Evolutionary conservation across 1,139 yeast species (phyloP), one percentile per base, ranked within the genome.

Genomic region (Candida tunisiensis): DNA sequence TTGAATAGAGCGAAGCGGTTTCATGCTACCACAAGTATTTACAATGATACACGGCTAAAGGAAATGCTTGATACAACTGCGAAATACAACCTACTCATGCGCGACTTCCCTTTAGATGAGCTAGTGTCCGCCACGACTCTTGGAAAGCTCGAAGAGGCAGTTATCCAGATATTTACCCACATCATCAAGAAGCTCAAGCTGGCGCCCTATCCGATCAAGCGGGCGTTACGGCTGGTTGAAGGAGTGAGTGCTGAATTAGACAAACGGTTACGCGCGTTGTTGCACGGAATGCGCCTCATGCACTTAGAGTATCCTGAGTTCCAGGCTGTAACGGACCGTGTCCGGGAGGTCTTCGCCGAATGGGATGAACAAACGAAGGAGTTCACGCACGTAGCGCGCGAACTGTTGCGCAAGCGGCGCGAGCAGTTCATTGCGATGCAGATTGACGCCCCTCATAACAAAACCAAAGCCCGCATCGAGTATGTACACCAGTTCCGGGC

Each of bases 1-100:
- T 57, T 85, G 31, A 67, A 69, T 34, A 56, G 64, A 20, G 83
- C 85, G 3, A 82, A 79, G 38, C 60, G 95, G 37, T 78, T 74
- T 42, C 92, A 79, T 42, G 73, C 82, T 1, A 73, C 91, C 0
- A 65, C 74, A 15, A 65, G 79, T 18, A 74, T 83, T 41, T 54
- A 70, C 20, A 67, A 79, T 9, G 92, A 79, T 41, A 70, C 77
- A 2, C 83, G 85, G 0, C 51, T 85, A 18, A 56, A 61, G 23
- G 74, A 70, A 16, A 68, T 79, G 13, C 40, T 69, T 11, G 58
- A 57, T 6, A 53, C 54, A 23, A 66, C 82, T 0, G 55, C 57
- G 13, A 57, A 61, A 14, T 72, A 71, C 43, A 74, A 72, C 37
- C 65, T 69, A 7, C 53, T 85, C 17, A 57, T 82, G 42, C 65